Base-by-base conservation (phyloP, 1,139 yeast species). In the Pichia sp. region DNA sequence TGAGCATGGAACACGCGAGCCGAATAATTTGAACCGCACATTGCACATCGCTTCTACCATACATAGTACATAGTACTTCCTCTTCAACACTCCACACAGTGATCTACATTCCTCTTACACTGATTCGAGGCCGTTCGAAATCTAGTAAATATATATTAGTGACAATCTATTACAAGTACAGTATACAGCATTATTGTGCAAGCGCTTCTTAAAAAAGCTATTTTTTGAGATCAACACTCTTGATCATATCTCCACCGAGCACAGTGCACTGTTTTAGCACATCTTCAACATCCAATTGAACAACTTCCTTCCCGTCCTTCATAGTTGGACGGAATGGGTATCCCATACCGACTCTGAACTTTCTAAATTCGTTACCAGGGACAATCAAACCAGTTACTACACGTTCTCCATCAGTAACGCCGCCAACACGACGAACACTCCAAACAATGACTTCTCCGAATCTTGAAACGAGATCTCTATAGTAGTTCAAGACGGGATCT, bases 381-480 rank as follows among this genome's bases (percentile, higher is more conserved):
- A 82, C 75, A 64, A 91, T 79, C 36, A 88, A 63, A 2, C 96
- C 97, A 17, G 88, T 74, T 40, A 88, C 71, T 8, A 80, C 76
- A 32, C 64, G 59, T 5, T 74, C 74, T 21, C 72, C 71, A 15
- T 43, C 44, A 18, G 25, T 22, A 28, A 70, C 61, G 13, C 75
- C 71, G 16, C 75, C 64, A 51, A 64, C 74, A 44, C 67, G 69
- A 42, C 71, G 71, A 29, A 74, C 62, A 4, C 86, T 76, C 62
- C 88, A 72, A 38, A 81, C 61, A 46, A 80, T 64, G 42, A 69
- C 64, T 53, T 76, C 67, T 34, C 63, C 62, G 52, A 61, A 71
- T 49, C 74, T 74, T 46, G 64, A 62, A 44, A 72, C 69, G 50
- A 82, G 61, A 44, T 77, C 83, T 23, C 67, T 64, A 27, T 69